phyloP scores from a whole-genome alignment of 1,284 basidiomycete species.

The Phylloporus sp. region DNA sequence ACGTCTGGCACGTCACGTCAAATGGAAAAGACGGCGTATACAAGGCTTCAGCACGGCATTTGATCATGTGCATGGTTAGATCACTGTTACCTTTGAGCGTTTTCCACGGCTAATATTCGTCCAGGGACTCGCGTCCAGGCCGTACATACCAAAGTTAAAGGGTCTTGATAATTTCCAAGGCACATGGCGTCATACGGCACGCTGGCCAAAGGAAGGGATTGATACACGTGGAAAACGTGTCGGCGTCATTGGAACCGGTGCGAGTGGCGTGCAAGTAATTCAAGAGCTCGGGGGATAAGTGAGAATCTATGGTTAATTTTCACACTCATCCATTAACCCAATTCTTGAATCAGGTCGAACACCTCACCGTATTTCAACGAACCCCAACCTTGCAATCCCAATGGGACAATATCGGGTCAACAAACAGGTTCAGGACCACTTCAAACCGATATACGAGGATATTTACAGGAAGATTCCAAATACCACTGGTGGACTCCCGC shows the following conservation, averaged over 20 bases:
- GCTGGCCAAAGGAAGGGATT: constrained; percentile 19
- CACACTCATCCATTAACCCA: too few relatives aligned
- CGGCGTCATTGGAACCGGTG: constrained; percentile 18
- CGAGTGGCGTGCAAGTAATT: constrained; percentile 12
- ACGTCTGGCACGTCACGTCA: constrained; percentile 18
- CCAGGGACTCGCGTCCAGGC: constrained; percentile 16
- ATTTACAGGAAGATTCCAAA: constrained; percentile 8
- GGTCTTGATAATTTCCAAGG: constrained; percentile 18
- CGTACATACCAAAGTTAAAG: constrained; percentile 17
- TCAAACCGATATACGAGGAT: constrained; percentile 20
- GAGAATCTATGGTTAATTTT: background rate
- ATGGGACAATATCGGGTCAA: constrained; percentile 15
- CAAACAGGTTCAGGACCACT: constrained; percentile 13
- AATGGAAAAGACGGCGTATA: constrained; percentile 12
- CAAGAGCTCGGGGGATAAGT: constrained; percentile 16
- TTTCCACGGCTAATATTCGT: too few relatives aligned
- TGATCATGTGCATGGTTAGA: constrained; percentile 19
- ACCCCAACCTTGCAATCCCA: constrained; percentile 23
- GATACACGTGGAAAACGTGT: constrained; percentile 15
- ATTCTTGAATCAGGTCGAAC: constrained; percentile 14
- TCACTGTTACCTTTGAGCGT: too few relatives aligned
- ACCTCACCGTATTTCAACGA: constrained; percentile 24
- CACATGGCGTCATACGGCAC: constrained; percentile 8
- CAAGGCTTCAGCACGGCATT: constrained; percentile 8
- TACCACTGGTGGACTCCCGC: background rate